These are phyloP conservation scores for Stramenopiles sp. DNA, from an alignment of 352 stramenopile genomes.

Conservation along the genomic window DNA sequence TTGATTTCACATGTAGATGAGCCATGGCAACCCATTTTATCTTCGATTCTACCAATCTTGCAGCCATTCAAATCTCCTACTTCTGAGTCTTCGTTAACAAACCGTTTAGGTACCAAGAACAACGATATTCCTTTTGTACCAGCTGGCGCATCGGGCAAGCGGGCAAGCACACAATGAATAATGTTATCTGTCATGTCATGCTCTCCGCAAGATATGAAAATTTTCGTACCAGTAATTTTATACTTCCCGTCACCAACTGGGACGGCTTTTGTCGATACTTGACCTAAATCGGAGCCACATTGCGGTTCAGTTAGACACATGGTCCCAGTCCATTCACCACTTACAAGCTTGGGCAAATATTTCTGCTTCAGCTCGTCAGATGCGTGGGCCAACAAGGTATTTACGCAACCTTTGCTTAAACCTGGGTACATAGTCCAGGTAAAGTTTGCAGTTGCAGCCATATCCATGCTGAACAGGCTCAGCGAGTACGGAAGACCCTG, in stretches of 20 bases:
- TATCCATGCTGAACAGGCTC: slow-evolving; percentile 22
- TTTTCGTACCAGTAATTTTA: slow-evolving; percentile 24
- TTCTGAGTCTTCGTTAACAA: slow-evolving; percentile 13
- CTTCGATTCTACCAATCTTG: slow-evolving; percentile 21
- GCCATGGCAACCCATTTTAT: slow-evolving; percentile 26
- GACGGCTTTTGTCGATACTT: slow-evolving; percentile 21
- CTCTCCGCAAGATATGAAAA: slow-evolving; percentile 26
- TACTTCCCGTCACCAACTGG: slow-evolving; percentile 19
- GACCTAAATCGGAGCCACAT: slow-evolving; percentile 19
- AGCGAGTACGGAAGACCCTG: slow-evolving; percentile 25
- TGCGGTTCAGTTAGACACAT: slow-evolving; percentile 27
- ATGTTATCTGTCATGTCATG: slow-evolving; percentile 23
- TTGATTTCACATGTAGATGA: slow-evolving; percentile 17
- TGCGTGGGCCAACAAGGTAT: slow-evolving; percentile 21
- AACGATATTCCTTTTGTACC: slow-evolving; percentile 27
- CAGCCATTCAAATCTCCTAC: slow-evolving; percentile 20
- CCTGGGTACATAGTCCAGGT: slow-evolving; percentile 28
- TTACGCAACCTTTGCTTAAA: slow-evolving; percentile 22
- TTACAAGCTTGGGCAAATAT: slow-evolving; percentile 22
- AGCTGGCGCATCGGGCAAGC: slow-evolving; percentile 16
- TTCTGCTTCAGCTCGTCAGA: slow-evolving; percentile 23
- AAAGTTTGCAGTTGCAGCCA: slow-evolving; percentile 27
- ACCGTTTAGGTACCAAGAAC: slow-evolving; percentile 26
- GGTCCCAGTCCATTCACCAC: slow-evolving; percentile 19
- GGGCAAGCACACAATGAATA: slow-evolving; percentile 25